Conservation (phyloP, 1,139 yeast genomes). For the Dujonia santamariae region DNA sequence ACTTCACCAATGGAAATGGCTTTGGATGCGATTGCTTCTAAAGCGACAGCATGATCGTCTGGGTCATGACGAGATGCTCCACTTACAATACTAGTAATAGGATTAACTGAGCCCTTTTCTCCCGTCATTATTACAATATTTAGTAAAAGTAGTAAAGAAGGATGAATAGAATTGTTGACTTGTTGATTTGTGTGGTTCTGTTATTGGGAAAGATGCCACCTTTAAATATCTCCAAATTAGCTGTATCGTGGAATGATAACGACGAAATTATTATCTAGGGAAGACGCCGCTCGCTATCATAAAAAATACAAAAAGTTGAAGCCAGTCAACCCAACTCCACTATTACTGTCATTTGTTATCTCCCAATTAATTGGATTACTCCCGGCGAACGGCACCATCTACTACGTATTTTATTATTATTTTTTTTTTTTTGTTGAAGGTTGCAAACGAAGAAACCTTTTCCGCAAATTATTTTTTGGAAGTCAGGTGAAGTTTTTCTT, state of each 20-base stretch:
- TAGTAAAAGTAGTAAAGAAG: background rate
- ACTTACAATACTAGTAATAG: slow-evolving; percentile 4
- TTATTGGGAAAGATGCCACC: no score
- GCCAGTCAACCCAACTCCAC: no score
- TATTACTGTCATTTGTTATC: no score
- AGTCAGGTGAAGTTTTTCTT: no score
- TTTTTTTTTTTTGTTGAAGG: no score
- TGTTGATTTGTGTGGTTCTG: background rate
- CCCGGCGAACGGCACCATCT: no score
- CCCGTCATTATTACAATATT: background rate
- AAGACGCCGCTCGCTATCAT: background rate
- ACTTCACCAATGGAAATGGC: slow-evolving; percentile 23
- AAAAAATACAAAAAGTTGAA: no score
- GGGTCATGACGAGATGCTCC: slow-evolving; percentile 9
- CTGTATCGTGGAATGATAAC: background rate
- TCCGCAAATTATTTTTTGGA: no score
- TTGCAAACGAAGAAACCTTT: no score
- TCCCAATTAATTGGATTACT: no score
- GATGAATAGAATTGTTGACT: background rate
- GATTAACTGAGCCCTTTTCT: background rate
- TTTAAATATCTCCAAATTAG: background rate
- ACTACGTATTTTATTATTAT: no score
- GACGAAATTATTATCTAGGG: background rate
- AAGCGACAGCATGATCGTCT: slow-evolving; percentile 19
- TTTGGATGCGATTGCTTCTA: slow-evolving; percentile 18